phyloP scores from a whole-genome alignment of 2,329 filamentous ascomycete genomes.

The Emmonsia crescens region DNA sequence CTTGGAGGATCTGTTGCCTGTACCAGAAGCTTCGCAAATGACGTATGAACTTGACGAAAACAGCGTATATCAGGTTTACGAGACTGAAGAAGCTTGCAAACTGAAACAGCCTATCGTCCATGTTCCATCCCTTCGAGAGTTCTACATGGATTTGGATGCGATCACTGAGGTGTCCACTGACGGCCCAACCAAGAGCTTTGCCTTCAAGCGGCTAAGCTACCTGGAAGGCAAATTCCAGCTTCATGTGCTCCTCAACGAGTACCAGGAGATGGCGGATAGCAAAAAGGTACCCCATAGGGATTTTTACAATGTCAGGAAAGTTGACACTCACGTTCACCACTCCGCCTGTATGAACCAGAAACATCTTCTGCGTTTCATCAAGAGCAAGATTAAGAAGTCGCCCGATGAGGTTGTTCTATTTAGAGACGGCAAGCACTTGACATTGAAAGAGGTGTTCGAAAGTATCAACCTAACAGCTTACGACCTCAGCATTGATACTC shows the following conservation, averaged over 20 bases:
- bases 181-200: slow-evolving; percentile 92
- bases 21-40: slow-evolving; percentile 61
- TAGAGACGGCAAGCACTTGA: slow-evolving; percentile 84
- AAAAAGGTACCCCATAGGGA: slow-evolving; percentile 96
- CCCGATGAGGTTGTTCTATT: slow-evolving; percentile 89
- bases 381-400: slow-evolving; percentile 99
- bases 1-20: slow-evolving; percentile 62
- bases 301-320: slow-evolving; percentile 98
- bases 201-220: slow-evolving; percentile 87
- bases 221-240: slow-evolving; percentile 95
- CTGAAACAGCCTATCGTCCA: slow-evolving; percentile 60
- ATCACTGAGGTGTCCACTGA: slow-evolving; percentile 86
- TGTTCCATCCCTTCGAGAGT: slow-evolving; percentile 89
- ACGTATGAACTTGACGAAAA: slow-evolving; percentile 68
- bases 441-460: slow-evolving; percentile 85
- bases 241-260: slow-evolving; percentile 87
- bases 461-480: slow-evolving; percentile 97
- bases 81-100: slow-evolving; percentile 52
- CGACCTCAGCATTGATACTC: slow-evolving; percentile 92
- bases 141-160: slow-evolving; percentile 85
- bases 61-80: slow-evolving; percentile 88
- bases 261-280: slow-evolving; percentile 94
- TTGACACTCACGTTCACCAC: slow-evolving; percentile 97
- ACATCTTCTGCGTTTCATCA: slow-evolving; percentile 94
- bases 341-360: slow-evolving; percentile 99